A percentile compares a stretch with the other conserved stretches of the same genome.
phyloP scores from a whole-genome alignment of 345 rosid genomes.

The Turnera subulata region DNA sequence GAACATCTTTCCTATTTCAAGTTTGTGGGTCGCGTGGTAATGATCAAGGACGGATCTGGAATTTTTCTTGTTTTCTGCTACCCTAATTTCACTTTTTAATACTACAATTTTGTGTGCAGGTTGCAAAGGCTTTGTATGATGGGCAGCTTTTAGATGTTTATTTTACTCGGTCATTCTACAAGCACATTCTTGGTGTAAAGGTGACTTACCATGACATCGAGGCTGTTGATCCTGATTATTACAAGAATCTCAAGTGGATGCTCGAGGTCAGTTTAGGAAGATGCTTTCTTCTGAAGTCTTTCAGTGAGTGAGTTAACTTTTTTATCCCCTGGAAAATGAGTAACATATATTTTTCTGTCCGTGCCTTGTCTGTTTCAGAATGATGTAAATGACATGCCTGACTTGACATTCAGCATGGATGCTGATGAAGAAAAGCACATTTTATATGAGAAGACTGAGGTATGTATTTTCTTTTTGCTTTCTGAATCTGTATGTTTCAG shows the following conservation, averaged over 20 bases:
- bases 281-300: not conserved
- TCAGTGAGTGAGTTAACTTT: not conserved
- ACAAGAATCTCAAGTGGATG: constrained; percentile 96
- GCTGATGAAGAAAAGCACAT: constrained; percentile 97
- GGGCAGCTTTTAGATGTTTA: constrained; percentile 97
- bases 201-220: constrained; percentile 99
- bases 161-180: constrained; percentile 92
- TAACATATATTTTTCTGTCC: not conserved
- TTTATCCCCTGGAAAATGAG: not conserved
- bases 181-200: constrained; percentile 91
- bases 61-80: constrained; percentile 5
- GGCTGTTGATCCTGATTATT: constrained; percentile 99
- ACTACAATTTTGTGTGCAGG: constrained; percentile 41
- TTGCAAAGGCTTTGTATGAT: constrained; percentile 90
- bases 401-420: constrained; percentile 97
- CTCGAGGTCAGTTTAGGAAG: constrained; percentile 64
- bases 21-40: constrained; percentile 96
- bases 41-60: constrained; percentile 4
- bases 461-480: constrained; percentile 8
- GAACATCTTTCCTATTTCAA: constrained; percentile 97
- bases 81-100: not conserved
- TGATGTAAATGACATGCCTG: constrained; percentile 77
- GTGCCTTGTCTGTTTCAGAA: constrained; percentile 48
- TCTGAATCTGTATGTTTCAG: not conserved
- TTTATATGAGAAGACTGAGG: constrained; percentile 95